Percentiles rank a stretch among this genome's conserved stretches.
These are phyloP conservation scores for Podaxis pistillaris DNA, from an alignment of 768 basidiomycete genomes.

Conservation along the genomic window DNA sequence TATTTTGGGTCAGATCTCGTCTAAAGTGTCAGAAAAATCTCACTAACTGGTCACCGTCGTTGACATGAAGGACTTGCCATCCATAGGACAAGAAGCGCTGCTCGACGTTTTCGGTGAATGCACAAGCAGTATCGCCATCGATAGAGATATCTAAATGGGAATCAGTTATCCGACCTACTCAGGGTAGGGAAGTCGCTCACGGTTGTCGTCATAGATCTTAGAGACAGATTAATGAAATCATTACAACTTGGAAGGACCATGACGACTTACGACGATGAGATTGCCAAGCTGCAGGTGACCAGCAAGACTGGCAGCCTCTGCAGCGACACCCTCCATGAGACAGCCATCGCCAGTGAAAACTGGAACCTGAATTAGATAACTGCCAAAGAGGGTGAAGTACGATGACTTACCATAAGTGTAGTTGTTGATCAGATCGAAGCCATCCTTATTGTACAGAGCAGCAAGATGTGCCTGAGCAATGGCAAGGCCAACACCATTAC, in stretches of 20 bases:
- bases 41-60: conserved; percentile 72
- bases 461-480: conserved; percentile 90
- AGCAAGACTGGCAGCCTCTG: conserved; percentile 88
- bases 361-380: conserved; percentile 25
- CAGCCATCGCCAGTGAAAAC: conserved; percentile 95
- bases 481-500: conserved; percentile 90
- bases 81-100: conserved; percentile 89
- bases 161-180: not conserved
- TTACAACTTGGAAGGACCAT: not conserved
- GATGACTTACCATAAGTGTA: conserved; percentile 72
- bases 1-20: conserved; percentile 1
- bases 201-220: conserved; percentile 94
- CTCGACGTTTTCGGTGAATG: conserved; percentile 93
- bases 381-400: conserved; percentile 4
- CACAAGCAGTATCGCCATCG: conserved; percentile 87
- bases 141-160: conserved; percentile 80
- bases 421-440: conserved; percentile 80
- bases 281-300: conserved; percentile 94
- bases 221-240: conserved; percentile 13
- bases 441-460: conserved; percentile 87
- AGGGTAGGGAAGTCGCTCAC: conserved; percentile 40
- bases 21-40: not conserved
- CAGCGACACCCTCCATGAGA: conserved; percentile 95
- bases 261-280: conserved; percentile 74
- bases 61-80: conserved; percentile 89